Conservation (phyloP, 2,329 filamentous ascomycete species). For the Monosporascus sp. region DNA sequence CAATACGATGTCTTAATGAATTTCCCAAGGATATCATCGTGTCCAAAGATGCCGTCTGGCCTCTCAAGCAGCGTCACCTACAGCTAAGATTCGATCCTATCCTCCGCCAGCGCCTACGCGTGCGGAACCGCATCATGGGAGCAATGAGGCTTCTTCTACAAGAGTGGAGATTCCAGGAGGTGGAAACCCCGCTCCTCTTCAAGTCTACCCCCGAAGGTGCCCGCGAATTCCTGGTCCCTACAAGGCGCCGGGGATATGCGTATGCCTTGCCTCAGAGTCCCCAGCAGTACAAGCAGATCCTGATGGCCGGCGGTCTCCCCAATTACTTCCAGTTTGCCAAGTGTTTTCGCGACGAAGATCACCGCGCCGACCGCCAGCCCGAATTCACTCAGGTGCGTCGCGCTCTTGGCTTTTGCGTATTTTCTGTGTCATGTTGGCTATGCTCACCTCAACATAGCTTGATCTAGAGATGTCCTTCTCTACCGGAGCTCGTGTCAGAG, state of each 20-base stretch:
- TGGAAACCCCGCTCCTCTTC: constrained; percentile 92
- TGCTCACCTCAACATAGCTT: constrained; percentile 46
- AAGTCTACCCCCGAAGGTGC: constrained; percentile 97
- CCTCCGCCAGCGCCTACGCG: constrained; percentile 62
- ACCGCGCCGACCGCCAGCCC: constrained; percentile 86
- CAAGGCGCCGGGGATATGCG: constrained; percentile 66
- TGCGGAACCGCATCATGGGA: constrained; percentile 55
- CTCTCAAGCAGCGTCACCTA: constrained; percentile 70
- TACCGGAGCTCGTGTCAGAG: constrained; percentile 65
- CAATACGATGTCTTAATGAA: constrained; percentile 63
- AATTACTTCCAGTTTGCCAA: constrained; percentile 89
- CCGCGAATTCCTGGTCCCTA: constrained; percentile 89
- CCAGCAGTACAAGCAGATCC: constrained; percentile 96
- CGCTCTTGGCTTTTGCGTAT: neutral
- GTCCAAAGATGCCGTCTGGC: constrained; percentile 67
- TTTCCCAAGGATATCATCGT: constrained; percentile 75
- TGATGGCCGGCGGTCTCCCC: constrained; percentile 83
- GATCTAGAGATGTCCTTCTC: constrained; percentile 94
- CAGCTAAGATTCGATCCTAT: constrained; percentile 72
- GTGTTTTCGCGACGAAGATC: constrained; percentile 93
- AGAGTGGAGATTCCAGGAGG: constrained; percentile 56
- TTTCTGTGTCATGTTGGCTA: neutral
- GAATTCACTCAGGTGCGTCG: constrained; percentile 83
- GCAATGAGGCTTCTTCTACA: constrained; percentile 33
- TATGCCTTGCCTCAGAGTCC: constrained; percentile 95